Evolutionary conservation across 805 yeast species (phyloP).

Genomic region (Saccharomyces paradoxus): DNA sequence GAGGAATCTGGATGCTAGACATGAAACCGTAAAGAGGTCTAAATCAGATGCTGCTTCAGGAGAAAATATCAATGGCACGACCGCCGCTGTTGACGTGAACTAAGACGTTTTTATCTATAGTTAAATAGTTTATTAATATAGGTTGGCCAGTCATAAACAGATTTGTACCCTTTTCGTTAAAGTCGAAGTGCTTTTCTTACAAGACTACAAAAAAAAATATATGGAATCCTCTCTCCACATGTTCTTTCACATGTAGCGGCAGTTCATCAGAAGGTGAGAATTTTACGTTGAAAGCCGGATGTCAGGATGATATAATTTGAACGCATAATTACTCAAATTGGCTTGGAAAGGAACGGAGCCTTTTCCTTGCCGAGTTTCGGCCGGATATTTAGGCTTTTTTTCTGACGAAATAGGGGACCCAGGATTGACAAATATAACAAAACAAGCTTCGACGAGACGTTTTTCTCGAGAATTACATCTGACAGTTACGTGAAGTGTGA

Average conservation of each 20-base stretch:
- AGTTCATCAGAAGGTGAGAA: neutral
- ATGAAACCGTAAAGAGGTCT: slow-evolving; percentile 26
- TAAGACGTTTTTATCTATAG: neutral
- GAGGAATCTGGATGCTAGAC: slow-evolving; percentile 16
- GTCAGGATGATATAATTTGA: neutral
- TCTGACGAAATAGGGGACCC: neutral
- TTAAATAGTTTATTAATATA: neutral
- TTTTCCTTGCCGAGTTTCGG: neutral
- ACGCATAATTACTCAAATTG: neutral
- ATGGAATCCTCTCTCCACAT: neutral
- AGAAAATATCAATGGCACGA: neutral
- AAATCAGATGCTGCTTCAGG: slow-evolving; percentile 20
- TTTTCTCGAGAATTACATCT: neutral
- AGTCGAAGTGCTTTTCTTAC: neutral
- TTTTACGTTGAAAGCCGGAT: neutral
- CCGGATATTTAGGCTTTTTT: neutral
- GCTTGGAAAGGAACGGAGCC: neutral
- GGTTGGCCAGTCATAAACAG: neutral
- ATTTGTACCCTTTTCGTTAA: neutral
- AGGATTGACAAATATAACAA: neutral
- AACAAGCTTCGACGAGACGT: neutral
- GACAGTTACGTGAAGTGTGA: neutral
- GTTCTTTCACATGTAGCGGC: neutral
- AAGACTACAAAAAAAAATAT: neutral
- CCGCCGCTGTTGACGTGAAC: neutral